A percentile compares a stretch with the other conserved stretches of the same genome.
Evolutionary conservation across 306 rosid genomes (phyloP).

Genomic region (Quercus glauca): DNA sequence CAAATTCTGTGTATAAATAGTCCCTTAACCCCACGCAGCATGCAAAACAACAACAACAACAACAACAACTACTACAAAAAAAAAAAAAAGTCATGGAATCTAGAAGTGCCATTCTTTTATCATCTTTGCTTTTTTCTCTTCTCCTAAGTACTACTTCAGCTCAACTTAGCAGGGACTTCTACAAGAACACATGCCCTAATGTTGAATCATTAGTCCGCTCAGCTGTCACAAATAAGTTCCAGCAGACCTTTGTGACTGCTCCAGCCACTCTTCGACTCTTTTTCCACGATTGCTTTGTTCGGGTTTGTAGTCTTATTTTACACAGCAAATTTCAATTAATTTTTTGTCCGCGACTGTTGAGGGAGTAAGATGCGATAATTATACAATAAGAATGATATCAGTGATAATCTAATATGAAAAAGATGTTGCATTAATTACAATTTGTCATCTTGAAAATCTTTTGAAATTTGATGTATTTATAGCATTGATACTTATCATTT

Average conservation of each 20-base stretch:
- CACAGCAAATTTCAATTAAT: background rate
- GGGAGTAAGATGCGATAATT: no score
- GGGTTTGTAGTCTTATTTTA: conserved; percentile 15
- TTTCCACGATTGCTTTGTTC: conserved; percentile 43
- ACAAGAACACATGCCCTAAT: conserved; percentile 34
- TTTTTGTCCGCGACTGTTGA: background rate
- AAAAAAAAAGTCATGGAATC: conserved; percentile 17
- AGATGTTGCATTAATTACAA: no score
- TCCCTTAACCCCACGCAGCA: background rate
- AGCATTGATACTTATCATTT: no score
- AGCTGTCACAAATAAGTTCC: conserved; percentile 32
- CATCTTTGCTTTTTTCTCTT: conserved; percentile 23
- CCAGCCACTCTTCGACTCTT: conserved; percentile 46
- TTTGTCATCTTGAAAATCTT: no score
- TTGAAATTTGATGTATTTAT: no score
- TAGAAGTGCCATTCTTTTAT: conserved; percentile 12
- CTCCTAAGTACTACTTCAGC: conserved; percentile 19
- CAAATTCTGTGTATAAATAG: conserved; percentile 8
- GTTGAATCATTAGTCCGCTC: conserved; percentile 35
- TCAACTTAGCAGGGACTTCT: conserved; percentile 33
- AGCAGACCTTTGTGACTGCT: conserved; percentile 42
- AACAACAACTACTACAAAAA: background rate
- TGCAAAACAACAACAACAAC: background rate
- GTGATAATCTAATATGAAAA: no score
- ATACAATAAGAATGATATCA: no score